A percentile compares a stretch with the other conserved stretches of the same genome.
Conservation (phyloP, 305 asterid species). For the Fraxinus ornus region DNA sequence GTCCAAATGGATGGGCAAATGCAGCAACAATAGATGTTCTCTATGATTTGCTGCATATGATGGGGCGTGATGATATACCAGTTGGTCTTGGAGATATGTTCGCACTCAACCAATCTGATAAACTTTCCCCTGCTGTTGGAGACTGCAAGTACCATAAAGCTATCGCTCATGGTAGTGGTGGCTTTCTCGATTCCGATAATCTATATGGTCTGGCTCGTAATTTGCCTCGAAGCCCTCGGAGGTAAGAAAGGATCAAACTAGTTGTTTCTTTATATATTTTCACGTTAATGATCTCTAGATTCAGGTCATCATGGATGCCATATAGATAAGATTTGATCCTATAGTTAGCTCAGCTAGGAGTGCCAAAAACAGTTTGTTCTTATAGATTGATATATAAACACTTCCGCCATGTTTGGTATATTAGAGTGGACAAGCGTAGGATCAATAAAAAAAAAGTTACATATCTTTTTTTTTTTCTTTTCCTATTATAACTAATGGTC, state of each 20-base stretch:
- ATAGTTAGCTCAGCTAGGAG: background rate
- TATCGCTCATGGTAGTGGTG: constrained; percentile 85
- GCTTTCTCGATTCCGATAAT: constrained; percentile 82
- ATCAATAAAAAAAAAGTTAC: background rate
- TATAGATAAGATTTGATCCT: background rate
- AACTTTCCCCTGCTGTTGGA: constrained; percentile 50
- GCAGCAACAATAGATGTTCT: constrained; percentile 80
- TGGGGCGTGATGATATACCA: constrained; percentile 91
- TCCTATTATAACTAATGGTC: background rate
- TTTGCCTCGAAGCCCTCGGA: constrained; percentile 80
- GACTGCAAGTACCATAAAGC: constrained; percentile 73
- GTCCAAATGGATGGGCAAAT: constrained; percentile 90
- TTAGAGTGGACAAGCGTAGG: background rate
- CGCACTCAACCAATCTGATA: constrained; percentile 60
- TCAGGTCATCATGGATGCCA: background rate
- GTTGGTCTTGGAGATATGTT: constrained; percentile 77
- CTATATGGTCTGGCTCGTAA: constrained; percentile 74
- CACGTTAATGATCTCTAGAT: background rate
- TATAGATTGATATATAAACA: background rate
- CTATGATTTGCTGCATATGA: constrained; percentile 87
- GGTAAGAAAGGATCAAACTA: constrained; percentile 33
- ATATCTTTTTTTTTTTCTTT: background rate
- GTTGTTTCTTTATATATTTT: background rate
- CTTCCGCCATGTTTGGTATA: background rate
- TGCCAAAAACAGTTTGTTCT: background rate